A percentile compares a stretch with the other conserved stretches of the same genome.
Evolutionary conservation across 768 basidiomycete genomes (phyloP).

Genomic region (Rhodosporidiobolus odoratus): DNA sequence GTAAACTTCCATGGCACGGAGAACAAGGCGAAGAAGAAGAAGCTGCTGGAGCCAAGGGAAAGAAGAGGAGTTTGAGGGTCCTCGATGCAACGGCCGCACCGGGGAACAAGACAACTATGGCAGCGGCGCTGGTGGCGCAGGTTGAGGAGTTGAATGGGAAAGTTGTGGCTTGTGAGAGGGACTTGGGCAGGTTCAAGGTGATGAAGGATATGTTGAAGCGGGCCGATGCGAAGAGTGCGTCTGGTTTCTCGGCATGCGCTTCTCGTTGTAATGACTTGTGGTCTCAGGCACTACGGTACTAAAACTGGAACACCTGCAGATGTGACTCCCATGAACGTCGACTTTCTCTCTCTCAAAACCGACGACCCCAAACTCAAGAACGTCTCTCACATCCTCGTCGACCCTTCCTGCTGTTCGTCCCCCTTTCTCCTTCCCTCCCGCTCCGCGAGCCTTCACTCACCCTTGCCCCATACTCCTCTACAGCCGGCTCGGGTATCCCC

Average conservation of each 20-base stretch:
- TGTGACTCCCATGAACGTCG: conserved; percentile 64
- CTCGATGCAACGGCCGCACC: conserved; percentile 96
- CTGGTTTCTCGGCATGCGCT: background rate
- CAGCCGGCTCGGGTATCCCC: conserved; percentile 46
- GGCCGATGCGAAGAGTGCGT: conserved; percentile 64
- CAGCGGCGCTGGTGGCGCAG: conserved; percentile 79
- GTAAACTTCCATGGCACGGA: background rate
- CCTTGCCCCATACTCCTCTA: background rate
- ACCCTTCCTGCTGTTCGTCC: conserved; percentile 94
- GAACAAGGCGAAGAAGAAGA: background rate
- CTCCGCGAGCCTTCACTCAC: conserved; percentile 59
- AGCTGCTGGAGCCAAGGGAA: background rate
- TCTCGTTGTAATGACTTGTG: too few relatives aligned
- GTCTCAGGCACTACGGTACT: background rate
- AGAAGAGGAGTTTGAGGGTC: conserved; percentile 50
- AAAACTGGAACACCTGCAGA: conserved; percentile 45
- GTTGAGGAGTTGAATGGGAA: conserved; percentile 62
- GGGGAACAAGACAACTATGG: conserved; percentile 93
- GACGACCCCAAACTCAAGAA: conserved; percentile 56
- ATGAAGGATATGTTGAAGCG: conserved; percentile 77
- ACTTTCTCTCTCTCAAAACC: conserved; percentile 79
- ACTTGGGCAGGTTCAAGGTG: conserved; percentile 72
- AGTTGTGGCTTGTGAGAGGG: conserved; percentile 71
- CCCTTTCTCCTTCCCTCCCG: conserved; percentile 72
- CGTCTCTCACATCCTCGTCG: conserved; percentile 84